Base-by-base conservation (phyloP, 306 rosid species). In the Prunus mira region DNA sequence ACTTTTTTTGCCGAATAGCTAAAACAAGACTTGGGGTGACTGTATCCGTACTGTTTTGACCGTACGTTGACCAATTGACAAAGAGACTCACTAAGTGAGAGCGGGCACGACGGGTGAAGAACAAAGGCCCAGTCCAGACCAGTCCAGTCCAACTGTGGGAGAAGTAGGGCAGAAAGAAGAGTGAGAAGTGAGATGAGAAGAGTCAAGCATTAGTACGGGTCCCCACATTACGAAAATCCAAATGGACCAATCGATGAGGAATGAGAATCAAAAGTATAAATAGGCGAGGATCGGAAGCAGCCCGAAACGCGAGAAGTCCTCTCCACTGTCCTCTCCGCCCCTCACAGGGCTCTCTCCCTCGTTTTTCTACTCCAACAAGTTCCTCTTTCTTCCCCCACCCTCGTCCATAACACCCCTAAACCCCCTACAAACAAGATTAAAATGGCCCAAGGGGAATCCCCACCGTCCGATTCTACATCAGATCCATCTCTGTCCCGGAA, bases 401-500 rank as follows among this genome's bases (percentile, higher is more conserved):
- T 11, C 30, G 4, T 11, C 65, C 28, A 30, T 25, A 5, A 12
- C 65, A 60, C 64, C 25, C 62, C 34, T 3, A 20, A 79, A 4
- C 38, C 67, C 47, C 1, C 28, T 54, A 51, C 64, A 56, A 24
- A 9, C 56, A 20, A 22, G 18, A 25, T 0, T 24, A 9, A 25
- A 43, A 87, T 92, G 97, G 96, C 87, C 7, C 87, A 90, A 30
- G 90, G 86, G 12, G 89, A 89, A 74, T 71, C 85, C 52, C 58
- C 79, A 5, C 78, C 65, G n/a, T 80, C 82, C 4, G 68, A 83
- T 11, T 79, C 90, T 7, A 45, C 72, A 20, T 56, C 87, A 71
- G 93, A 88, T 84, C 89, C 91, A 52, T 67, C 88, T 64, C 84
- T 87, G 4, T 81, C 90, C 5, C 83, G 87, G 18, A 91, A 65